Base-by-base conservation (phyloP, 2,329 filamentous ascomycete species). In the Hymenoscyphus linearis region DNA sequence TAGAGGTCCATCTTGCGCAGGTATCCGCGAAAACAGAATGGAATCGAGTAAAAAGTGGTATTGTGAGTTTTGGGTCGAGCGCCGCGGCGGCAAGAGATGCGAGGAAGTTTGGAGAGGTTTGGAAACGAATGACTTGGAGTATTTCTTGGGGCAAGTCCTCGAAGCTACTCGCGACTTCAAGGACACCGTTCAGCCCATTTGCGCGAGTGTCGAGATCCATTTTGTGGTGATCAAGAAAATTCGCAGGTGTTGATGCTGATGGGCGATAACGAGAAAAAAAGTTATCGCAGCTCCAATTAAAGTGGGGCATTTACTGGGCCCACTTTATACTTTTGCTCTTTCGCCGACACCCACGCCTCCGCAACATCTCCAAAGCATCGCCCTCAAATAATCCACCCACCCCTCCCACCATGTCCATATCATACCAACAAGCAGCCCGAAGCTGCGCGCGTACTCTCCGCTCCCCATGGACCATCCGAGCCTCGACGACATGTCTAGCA, bases 1-100 rank as follows among this genome's bases (percentile, higher is more conserved):
- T 74, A 70, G 80, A 78, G 52, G 89, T 79, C 91, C 91, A 96
- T 78, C 89, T 81, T 64, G 91, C 89, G 75, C 89, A 91, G 56
- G 96, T 80, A 74, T 97, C 93, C 68, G 91, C 85, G 70, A 95
- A 90, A 47, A 93, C 77, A 64, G 82, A 78, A 72, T 90, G 86
- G 74, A 93, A 92, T 70, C 89, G 82, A 66, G 83, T 79, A 71
- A 95, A 92, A 71, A 96, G 78, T 60, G 79, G 79, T 71, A 91
- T 85, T 69, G 91, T 93, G 74, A 85, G 82, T 76, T 80, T 78
- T 68, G 89, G 81, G 69, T 85, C 80, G 71, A 96, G 82, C 61
- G 90, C 85, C 62, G 86, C 83, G 69, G 82, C 78, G 68, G 90
- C 83, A 70, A 96, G 79, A 68, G 84, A 83, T 73, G 91, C 84